Conservation (phyloP, 257 asterid genomes). For the Asclepias syriaca region DNA sequence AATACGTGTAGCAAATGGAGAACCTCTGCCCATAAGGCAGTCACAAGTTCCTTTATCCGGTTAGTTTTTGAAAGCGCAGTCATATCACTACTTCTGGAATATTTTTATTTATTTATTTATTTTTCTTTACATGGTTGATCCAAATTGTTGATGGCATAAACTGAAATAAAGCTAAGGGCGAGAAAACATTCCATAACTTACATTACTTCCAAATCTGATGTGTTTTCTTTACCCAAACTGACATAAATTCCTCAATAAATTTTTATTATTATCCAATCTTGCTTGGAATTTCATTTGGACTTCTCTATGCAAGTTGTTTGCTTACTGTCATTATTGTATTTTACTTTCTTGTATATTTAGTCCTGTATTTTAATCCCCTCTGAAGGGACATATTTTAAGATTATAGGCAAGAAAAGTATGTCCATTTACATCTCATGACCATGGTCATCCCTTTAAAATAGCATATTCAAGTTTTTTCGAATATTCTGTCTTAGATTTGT, state of each 20-base stretch:
- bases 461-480: background rate
- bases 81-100: background rate
- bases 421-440: background rate
- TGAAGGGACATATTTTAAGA: background rate
- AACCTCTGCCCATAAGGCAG: conserved; percentile 83
- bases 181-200: background rate
- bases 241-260: background rate
- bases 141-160: background rate
- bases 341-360: background rate
- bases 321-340: background rate
- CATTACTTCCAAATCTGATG: background rate
- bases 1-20: conserved; percentile 92
- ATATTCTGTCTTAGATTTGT: background rate
- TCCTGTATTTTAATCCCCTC: background rate
- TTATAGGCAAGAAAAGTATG: background rate
- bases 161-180: background rate
- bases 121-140: background rate
- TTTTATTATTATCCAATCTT: background rate
- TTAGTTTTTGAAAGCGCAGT: conserved; percentile 15
- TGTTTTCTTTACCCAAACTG: background rate
- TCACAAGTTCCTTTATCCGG: conserved; percentile 86
- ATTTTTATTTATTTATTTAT: background rate
- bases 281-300: background rate
- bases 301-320: background rate
- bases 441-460: background rate